A percentile compares a stretch with the other conserved stretches of the same genome.
These are phyloP conservation scores for Aspergillus cejpii DNA, from an alignment of 2,329 filamentous ascomycete species.

Conservation along the genomic window DNA sequence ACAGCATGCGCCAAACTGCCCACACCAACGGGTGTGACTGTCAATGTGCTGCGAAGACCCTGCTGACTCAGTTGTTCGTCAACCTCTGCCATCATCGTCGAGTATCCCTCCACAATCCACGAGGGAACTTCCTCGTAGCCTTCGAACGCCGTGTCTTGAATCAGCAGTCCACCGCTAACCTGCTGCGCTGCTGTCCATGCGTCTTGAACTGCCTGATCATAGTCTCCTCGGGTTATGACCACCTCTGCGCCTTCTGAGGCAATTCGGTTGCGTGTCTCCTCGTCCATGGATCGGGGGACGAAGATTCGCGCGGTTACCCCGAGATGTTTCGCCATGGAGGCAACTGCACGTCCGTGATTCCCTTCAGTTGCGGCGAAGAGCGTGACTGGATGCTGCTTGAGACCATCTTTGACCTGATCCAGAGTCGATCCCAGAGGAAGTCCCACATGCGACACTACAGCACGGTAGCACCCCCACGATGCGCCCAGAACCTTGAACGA, in stretches of 20 bases:
- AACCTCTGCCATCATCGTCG: constrained; percentile 62
- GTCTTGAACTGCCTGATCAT: constrained; percentile 56
- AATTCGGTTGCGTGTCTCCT: constrained; percentile 51
- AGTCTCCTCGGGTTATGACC: constrained; percentile 50
- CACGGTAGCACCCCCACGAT: constrained; percentile 62
- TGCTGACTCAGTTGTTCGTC: constrained; percentile 53
- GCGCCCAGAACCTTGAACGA: constrained; percentile 77
- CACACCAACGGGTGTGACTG: constrained; percentile 63
- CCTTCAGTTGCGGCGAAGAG: constrained; percentile 65
- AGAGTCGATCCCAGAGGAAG: constrained; percentile 43
- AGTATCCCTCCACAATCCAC: constrained; percentile 74
- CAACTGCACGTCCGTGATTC: constrained; percentile 69
- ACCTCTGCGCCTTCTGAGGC: constrained; percentile 57
- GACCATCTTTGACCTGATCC: constrained; percentile 36
- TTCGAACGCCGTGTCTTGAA: constrained; percentile 63
- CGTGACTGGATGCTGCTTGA: constrained; percentile 30
- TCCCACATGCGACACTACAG: constrained; percentile 44
- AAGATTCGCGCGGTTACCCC: constrained; percentile 53
- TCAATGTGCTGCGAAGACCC: constrained; percentile 41
- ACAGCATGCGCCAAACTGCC: constrained; percentile 68
- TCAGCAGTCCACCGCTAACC: constrained; percentile 46
- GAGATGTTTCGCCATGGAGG: constrained; percentile 59
- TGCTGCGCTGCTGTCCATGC: constrained; percentile 40
- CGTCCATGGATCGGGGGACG: constrained; percentile 55
- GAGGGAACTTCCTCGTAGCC: constrained; percentile 61